phyloP scores from a whole-genome alignment of 1,284 basidiomycete species.

The Pascua sp. region DNA sequence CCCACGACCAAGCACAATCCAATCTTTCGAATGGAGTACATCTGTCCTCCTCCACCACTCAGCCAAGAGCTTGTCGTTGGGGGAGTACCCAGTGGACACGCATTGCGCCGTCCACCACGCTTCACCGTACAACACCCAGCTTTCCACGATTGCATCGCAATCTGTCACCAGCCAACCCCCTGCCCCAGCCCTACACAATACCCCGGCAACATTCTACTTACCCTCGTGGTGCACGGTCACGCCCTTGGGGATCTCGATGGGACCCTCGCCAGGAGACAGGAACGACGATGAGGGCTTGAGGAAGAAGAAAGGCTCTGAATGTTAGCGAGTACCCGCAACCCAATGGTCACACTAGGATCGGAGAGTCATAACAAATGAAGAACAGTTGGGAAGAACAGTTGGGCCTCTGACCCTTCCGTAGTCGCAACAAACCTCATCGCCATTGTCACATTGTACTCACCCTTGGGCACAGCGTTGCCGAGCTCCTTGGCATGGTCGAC shows the following conservation, averaged over 20 bases:
- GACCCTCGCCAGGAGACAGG: constrained; percentile 61
- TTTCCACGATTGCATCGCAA: too few relatives aligned
- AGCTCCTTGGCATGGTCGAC: constrained; percentile 86
- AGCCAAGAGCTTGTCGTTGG: too few relatives aligned
- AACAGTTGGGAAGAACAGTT: background rate
- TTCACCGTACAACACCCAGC: too few relatives aligned
- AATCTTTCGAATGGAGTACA: too few relatives aligned
- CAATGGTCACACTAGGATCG: too few relatives aligned
- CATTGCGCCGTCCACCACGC: too few relatives aligned
- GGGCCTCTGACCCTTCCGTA: background rate
- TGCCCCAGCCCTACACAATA: too few relatives aligned
- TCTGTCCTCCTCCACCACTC: too few relatives aligned
- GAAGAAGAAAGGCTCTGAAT: constrained; percentile 90
- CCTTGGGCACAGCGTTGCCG: constrained; percentile 77
- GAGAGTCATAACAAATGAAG: too few relatives aligned
- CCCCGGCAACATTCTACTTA: constrained; percentile 40
- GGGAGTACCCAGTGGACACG: too few relatives aligned
- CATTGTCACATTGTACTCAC: constrained; percentile 18
- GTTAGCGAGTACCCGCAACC: constrained; percentile 1
- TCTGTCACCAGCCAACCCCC: too few relatives aligned
- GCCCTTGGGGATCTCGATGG: constrained; percentile 81
- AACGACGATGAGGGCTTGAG: constrained; percentile 93
- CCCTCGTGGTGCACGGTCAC: constrained; percentile 88
- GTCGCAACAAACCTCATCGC: background rate
- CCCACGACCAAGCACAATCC: too few relatives aligned